Base-by-base conservation (phyloP, 2,329 filamentous ascomycete species). In the Aspergillus phoenicis region DNA sequence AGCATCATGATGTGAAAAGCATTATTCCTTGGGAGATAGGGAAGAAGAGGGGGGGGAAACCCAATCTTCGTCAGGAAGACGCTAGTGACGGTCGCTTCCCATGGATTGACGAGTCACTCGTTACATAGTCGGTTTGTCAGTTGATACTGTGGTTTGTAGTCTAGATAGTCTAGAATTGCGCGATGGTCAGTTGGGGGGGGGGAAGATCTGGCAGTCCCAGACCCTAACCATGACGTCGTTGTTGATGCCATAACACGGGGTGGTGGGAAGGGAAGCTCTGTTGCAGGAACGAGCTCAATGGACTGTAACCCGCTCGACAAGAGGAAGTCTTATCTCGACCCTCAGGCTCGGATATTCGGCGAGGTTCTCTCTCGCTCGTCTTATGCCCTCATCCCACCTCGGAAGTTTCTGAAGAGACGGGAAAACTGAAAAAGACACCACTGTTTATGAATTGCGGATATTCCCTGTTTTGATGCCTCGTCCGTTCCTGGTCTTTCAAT, bases 151-250 rank as follows among this genome's bases (percentile, higher is more conserved):
- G 11, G 33, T 36, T 4, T 36, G 33, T 36, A 36, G 33, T 13
- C 11, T 36, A 36, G 28, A 30, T 30, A 8, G 5, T 36, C 33
- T 36, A 36, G 33, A 36, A 36, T 15, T 36, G 15, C 15, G n/a
- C n/a, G n/a, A 43, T 43, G 8, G 39, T 17, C 17, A 43, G 39
- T 20, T 8, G n/a, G 36, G 13, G 17, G n/a, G n/a, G 11, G 3
- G n/a, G 2, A 17, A 43, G 49, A 20, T 30, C 20, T 30, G 51
- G 36, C 22, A 24, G 41, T 39, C 26, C 51, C 28, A n/a, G n/a
- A 47, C 17, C 13, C 53, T 28, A 53, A 33, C 53, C 39, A 56
- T 56, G 53, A 56, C 53, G 53, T 56, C 53, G 53, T 56, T 7
- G 53, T 56, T 24, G 41, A 22, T 56, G 53, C 53, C 26, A 43